Percentiles rank a stretch among this genome's conserved stretches.
Conservation (phyloP, 495 filamentous ascomycete species). For the Neurospora sp. region DNA sequence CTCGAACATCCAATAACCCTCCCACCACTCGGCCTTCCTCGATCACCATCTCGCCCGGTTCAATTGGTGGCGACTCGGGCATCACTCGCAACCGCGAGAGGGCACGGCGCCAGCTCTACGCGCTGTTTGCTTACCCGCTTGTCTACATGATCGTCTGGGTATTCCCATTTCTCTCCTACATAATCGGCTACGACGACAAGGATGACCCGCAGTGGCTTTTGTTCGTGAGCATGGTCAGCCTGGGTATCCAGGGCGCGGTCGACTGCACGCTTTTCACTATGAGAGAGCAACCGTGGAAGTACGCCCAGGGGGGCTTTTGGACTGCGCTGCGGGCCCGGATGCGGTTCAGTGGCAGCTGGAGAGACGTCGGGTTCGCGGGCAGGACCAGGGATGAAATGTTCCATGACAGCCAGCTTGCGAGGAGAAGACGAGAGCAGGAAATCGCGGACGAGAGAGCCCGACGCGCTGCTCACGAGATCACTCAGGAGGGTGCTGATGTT, state of each 20-base stretch:
- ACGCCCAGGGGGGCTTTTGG: constrained; percentile 38
- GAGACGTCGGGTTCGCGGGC: constrained; percentile 15
- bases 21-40: constrained; percentile 1
- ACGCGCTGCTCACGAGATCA: neutral
- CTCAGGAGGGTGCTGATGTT: neutral
- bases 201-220: constrained; percentile 45
- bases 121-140: constrained; percentile 62
- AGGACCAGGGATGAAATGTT: constrained; percentile 37
- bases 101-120: constrained; percentile 55
- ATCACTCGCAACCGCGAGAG: constrained; percentile 36
- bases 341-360: constrained; percentile 4
- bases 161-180: constrained; percentile 55
- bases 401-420: constrained; percentile 33
- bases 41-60: constrained; percentile 2
- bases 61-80: constrained; percentile 8
- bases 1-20: neutral
- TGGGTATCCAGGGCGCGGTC: constrained; percentile 52
- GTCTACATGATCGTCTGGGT: constrained; percentile 66
- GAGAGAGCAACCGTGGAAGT: constrained; percentile 60
- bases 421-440: constrained; percentile 32
- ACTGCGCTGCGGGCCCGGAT: constrained; percentile 15
- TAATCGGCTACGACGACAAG: constrained; percentile 46
- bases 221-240: constrained; percentile 42
- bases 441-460: constrained; percentile 14
- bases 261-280: constrained; percentile 56